Evolutionary conservation across 495 filamentous ascomycete species (phyloP).

Genomic region (Antarctomyces pellizariae): DNA sequence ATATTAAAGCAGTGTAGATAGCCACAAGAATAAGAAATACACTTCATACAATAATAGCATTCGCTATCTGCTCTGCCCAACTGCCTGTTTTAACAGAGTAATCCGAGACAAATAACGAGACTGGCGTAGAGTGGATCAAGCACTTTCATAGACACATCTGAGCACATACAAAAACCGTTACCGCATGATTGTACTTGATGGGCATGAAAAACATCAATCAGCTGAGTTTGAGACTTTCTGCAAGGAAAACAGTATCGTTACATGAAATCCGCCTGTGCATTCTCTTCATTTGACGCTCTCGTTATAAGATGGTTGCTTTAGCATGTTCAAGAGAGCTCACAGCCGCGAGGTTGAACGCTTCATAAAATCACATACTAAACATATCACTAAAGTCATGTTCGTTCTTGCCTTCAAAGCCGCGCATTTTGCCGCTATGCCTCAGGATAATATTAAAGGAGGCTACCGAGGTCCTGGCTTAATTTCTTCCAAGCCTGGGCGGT

Average conservation of each 20-base stretch:
- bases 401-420: conserved; percentile 5
- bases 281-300: conserved; percentile 6
- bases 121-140: conserved; percentile 8
- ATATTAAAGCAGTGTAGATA: no score
- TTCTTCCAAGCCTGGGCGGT: conserved; percentile 7
- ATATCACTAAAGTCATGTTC: conserved; percentile 10
- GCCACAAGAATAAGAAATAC: no score
- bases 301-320: conserved; percentile 8
- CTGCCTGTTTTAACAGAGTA: no score
- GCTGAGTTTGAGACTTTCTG: conserved; percentile 12
- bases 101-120: conserved; percentile 15
- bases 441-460: conserved; percentile 3
- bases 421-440: conserved; percentile 3
- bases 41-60: no score
- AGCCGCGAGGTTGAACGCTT: conserved; percentile 4
- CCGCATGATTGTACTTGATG: conserved; percentile 14
- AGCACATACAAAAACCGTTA: conserved; percentile 8
- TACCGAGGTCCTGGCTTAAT: conserved; percentile 7
- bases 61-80: no score
- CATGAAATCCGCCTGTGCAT: conserved; percentile 9
- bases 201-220: conserved; percentile 13
- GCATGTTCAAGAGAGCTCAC: conserved; percentile 8
- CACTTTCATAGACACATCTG: conserved; percentile 7
- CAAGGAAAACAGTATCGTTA: conserved; percentile 13
- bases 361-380: conserved; percentile 6